Evolutionary conservation across 2,329 filamentous ascomycete species (phyloP).

Genomic region (Xylariaceae sp.): DNA sequence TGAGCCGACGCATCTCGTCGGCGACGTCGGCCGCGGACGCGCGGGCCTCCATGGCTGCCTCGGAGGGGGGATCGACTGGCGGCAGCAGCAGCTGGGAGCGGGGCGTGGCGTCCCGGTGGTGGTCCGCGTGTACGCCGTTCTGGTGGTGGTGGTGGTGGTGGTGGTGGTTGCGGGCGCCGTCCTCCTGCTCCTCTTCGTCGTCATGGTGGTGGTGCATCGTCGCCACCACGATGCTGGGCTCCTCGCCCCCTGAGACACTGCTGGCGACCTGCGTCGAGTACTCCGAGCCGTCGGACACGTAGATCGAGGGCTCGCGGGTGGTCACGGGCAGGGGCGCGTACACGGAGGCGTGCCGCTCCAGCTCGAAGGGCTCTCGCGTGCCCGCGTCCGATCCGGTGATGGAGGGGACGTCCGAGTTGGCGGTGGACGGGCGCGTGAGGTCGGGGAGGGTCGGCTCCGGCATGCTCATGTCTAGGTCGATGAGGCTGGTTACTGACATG

Average conservation of each 20-base stretch:
- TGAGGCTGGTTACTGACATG: slow-evolving; percentile 50
- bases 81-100: slow-evolving; percentile 32
- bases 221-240: slow-evolving; percentile 3
- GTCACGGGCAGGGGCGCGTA: slow-evolving; percentile 46
- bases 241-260: slow-evolving; percentile 22
- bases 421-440: slow-evolving; percentile 58
- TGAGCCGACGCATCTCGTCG: slow-evolving; percentile 53
- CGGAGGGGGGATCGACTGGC: slow-evolving; percentile 50
- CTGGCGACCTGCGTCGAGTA: slow-evolving; percentile 42
- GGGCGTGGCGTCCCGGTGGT: slow-evolving; percentile 3
- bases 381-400: slow-evolving; percentile 60
- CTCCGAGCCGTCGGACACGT: slow-evolving; percentile 62
- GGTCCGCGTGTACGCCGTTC: not conserved
- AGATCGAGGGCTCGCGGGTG: slow-evolving; percentile 60
- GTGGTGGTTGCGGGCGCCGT: too few species aligned
- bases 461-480: slow-evolving; percentile 57
- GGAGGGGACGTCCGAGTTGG: slow-evolving; percentile 60
- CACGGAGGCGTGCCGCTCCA: slow-evolving; percentile 64
- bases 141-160: slow-evolving; percentile 21
- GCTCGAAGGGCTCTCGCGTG: slow-evolving; percentile 61
- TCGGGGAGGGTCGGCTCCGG: slow-evolving; percentile 54
- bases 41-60: slow-evolving; percentile 57
- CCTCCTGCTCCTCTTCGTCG: too few species aligned
- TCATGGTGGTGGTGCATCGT: slow-evolving; percentile 19
- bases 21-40: slow-evolving; percentile 55